These are phyloP conservation scores for Hanseniaspora mollemarum DNA, from an alignment of 805 yeast species.

Conservation along the genomic window DNA sequence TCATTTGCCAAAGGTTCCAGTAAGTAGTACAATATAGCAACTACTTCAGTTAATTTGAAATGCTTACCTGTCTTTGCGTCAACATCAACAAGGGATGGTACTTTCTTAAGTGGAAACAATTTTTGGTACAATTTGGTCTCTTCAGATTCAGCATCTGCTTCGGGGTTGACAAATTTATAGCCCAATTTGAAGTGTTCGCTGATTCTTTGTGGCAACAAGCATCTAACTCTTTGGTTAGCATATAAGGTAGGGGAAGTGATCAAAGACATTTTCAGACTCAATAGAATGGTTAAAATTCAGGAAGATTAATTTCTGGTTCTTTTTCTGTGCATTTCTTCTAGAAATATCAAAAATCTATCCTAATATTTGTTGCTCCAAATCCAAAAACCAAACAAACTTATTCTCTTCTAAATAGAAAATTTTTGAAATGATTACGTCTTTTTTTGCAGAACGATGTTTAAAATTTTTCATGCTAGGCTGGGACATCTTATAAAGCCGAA, in stretches of 20 bases:
- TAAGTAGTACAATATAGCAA: conserved; percentile 49
- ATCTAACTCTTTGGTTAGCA: conserved; percentile 28
- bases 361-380: too few species aligned
- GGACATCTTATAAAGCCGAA: too few species aligned
- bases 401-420: too few species aligned
- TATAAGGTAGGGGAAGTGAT: conserved; percentile 29
- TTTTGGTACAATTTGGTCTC: conserved; percentile 30
- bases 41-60: conserved; percentile 54
- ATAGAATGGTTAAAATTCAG: not conserved
- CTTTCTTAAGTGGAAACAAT: conserved; percentile 50
- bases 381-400: too few species aligned
- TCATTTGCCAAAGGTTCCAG: conserved; percentile 35
- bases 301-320: not conserved
- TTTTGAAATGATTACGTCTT: too few species aligned
- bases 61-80: conserved; percentile 41
- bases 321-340: too few species aligned
- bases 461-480: too few species aligned
- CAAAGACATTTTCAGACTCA: conserved; percentile 3
- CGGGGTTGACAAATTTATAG: conserved; percentile 34
- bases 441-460: too few species aligned
- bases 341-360: too few species aligned
- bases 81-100: conserved; percentile 56
- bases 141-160: conserved; percentile 32
- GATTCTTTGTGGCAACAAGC: conserved; percentile 33
- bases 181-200: conserved; percentile 52